Evolutionary conservation across 202 grass and related monocot species (phyloP), one percentile per base, ranked within the genome.

Genomic region (Dendrocalamus latiflorus): DNA sequence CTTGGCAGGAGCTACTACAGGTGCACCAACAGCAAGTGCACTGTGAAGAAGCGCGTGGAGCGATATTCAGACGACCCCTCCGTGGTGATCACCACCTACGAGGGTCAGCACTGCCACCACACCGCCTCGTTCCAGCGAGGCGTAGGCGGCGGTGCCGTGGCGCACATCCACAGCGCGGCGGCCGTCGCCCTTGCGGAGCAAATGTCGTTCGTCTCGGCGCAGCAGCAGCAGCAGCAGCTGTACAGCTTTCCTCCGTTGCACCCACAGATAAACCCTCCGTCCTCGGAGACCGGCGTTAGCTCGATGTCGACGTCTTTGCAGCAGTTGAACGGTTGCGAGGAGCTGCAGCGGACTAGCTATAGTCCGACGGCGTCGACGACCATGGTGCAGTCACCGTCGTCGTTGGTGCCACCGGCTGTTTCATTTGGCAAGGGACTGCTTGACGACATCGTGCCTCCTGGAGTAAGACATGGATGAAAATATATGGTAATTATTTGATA

Each of bases 1-100:
- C 18, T 61, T 78, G 53, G 14, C 89, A 98, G 95, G 89, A 98
- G 92, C 68, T 98, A 98, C 87, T 98, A 98, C 41, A 83, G 89
- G 39, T 98, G 95, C 87, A 98, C 92, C 28, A 95, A 91, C 74
- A 90, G 60, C 17, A n/a, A n/a, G n/a, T n/a, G n/a, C n/a, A n/a
- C n/a, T n/a, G n/a, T n/a, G n/a, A n/a, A n/a, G n/a, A n/a, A n/a
- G n/a, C n/a, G n/a, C n/a, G n/a, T n/a, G n/a, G n/a, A n/a, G n/a
- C n/a, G n/a, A n/a, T n/a, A n/a, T n/a, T n/a, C n/a, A n/a, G n/a
- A n/a, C n/a, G n/a, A n/a, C n/a, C n/a, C n/a, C n/a, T n/a, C n/a
- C n/a, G n/a, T n/a, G n/a, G n/a, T n/a, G n/a, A n/a, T n/a, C n/a
- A n/a, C n/a, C n/a, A n/a, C n/a, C n/a, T n/a, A n/a, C n/a, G n/a